Evolutionary conservation across 2,329 filamentous ascomycete genomes (phyloP).

Genomic region (Ceratocystis smalleyi): DNA sequence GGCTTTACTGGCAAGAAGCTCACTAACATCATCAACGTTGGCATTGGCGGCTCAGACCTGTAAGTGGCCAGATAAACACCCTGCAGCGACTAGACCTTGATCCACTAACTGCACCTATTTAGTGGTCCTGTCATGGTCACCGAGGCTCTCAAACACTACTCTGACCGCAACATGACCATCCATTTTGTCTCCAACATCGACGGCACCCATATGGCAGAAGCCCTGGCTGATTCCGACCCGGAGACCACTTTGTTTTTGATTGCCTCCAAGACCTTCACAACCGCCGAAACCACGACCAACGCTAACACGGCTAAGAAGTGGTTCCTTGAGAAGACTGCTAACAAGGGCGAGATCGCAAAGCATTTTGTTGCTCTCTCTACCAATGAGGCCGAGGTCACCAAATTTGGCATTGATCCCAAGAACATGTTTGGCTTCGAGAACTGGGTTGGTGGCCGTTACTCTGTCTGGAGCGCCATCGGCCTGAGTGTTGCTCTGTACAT

Average conservation of each 20-base stretch:
- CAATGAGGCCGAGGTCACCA: constrained; percentile 86
- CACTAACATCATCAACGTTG: constrained; percentile 90
- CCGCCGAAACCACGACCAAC: constrained; percentile 91
- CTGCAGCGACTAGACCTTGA: constrained; percentile 19
- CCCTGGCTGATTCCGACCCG: constrained; percentile 72
- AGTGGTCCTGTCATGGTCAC: constrained; percentile 98
- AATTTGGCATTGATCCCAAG: constrained; percentile 96
- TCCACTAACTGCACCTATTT: constrained; percentile 14
- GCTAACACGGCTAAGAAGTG: constrained; percentile 93
- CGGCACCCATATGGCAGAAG: constrained; percentile 92
- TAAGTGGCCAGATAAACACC: constrained; percentile 37
- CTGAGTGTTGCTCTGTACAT: constrained; percentile 89
- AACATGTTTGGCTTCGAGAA: constrained; percentile 99
- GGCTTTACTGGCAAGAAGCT: constrained; percentile 95
- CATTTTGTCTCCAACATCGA: constrained; percentile 99
- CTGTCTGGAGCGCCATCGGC: constrained; percentile 96
- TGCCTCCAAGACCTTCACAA: constrained; percentile 98
- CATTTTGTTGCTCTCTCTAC: constrained; percentile 97
- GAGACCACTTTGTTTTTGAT: constrained; percentile 98
- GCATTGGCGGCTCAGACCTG: constrained; percentile 97
- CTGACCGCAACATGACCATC: constrained; percentile 67
- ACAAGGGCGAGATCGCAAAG: constrained; percentile 83
- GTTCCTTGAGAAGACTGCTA: constrained; percentile 70
- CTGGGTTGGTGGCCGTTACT: constrained; percentile 97
- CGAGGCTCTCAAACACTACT: constrained; percentile 91